Conservation (phyloP, 371 early-diverging fungal genomes). For the Mortierella polycephala region DNA sequence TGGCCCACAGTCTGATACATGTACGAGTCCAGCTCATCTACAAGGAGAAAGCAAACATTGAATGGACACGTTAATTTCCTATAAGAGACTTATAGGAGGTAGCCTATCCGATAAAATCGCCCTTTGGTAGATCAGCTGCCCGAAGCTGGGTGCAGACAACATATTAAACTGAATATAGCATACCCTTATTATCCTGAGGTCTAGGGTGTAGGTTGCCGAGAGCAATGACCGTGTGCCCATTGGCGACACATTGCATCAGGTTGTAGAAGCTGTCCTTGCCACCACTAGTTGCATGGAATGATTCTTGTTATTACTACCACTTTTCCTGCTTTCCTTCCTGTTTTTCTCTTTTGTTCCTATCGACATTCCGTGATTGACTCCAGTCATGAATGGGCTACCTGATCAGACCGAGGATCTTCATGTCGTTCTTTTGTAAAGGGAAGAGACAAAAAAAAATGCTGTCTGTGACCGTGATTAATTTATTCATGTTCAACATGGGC, state of each 20-base stretch:
- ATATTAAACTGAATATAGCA: not conserved
- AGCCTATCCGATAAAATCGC: too few relatives aligned
- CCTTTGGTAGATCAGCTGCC: too few relatives aligned
- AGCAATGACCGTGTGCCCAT: slow-evolving; percentile 96
- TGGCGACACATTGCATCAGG: slow-evolving; percentile 93
- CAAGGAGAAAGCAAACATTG: not conserved
- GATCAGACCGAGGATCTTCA: slow-evolving; percentile 72
- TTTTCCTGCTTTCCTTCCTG: not conserved
- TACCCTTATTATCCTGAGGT: slow-evolving; percentile 69
- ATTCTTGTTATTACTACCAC: not conserved
- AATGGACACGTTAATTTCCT: too few relatives aligned
- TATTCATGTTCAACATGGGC: too few relatives aligned
- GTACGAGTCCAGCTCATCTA: slow-evolving; percentile 96
- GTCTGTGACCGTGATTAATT: too few relatives aligned
- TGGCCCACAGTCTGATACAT: slow-evolving; percentile 99
- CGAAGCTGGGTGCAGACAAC: not conserved
- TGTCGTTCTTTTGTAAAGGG: not conserved
- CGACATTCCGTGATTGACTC: not conserved
- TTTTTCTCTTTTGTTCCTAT: not conserved
- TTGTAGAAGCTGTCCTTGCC: slow-evolving; percentile 99
- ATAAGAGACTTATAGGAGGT: too few relatives aligned
- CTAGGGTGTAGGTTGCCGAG: slow-evolving; percentile 95
- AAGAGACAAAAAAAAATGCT: too few relatives aligned
- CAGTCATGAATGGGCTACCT: slow-evolving; percentile 24
- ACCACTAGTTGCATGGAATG: slow-evolving; percentile 74